Base-by-base conservation (phyloP, 1,139 yeast genomes). In the Pichiaceae sp. region DNA sequence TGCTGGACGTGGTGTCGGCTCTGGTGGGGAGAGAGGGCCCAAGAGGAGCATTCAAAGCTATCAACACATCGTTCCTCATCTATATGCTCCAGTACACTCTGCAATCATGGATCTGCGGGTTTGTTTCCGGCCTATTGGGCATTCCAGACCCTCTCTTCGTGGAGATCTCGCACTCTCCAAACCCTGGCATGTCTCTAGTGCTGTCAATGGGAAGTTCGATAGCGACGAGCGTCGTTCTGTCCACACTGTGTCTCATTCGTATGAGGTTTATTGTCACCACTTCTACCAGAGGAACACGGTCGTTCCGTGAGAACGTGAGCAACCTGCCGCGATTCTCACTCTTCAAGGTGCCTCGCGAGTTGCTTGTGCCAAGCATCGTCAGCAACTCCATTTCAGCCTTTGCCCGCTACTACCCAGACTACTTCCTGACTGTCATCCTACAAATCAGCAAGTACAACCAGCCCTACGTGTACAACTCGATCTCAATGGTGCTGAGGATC, bases 101-200 rank as follows among this genome's bases (percentile, higher is more conserved):
- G 35, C 94, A 85, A 52, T 87, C 96, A 1, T 89, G 97, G 96
- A 68, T 86, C 32, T 80, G 94, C 0, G 96, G 96, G 5, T 76
- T 89, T 48, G 58, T 86, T 14, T 78, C 95, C 5, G 91, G 95
- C 3, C 66, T 84, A 37, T 62, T 85, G 39, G 83, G 85, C 14
- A 75, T 86, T n/a, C 95, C 96, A 0, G 96, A 87, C 54, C 96
- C 96, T 1, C 78, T 80, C 46, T 82, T 85, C 56, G 77, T 86
- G 45, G 95, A 85, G 20, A 71, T 85, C 44, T 70, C 86, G 20
- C 94, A 83, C 52, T 81, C 91, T 26, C 78, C 89, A 3, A 86
- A 80, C 46, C 87, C 94, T 1, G 62, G 76, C 40, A 65, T 72
- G 36, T 78, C 94, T 14, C 64, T 87, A 19, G 60, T 76, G 40